phyloP scores from a whole-genome alignment of 2,329 filamentous ascomycete species.

The Diaporthe australafricana region DNA sequence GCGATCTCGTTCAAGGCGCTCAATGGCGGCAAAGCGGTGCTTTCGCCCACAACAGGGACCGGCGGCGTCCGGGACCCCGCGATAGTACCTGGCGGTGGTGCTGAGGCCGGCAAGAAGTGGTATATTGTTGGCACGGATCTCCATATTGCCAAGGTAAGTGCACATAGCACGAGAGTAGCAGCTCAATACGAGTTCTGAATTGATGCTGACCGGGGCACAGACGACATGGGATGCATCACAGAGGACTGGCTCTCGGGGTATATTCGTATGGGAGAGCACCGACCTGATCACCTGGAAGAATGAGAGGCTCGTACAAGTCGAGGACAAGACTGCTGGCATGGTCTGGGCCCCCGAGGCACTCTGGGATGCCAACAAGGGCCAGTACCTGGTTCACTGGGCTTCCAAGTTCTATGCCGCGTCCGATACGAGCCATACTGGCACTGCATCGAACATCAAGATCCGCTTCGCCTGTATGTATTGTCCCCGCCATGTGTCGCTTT shows the following conservation, averaged over 20 bases:
- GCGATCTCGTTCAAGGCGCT: constrained; percentile 59
- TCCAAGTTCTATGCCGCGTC: constrained; percentile 60
- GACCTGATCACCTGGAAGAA: constrained; percentile 62
- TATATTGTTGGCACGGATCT: constrained; percentile 67
- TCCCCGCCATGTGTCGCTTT: neutral
- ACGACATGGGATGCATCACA: constrained; percentile 65
- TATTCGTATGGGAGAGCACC: constrained; percentile 67
- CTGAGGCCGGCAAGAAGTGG: constrained; percentile 62
- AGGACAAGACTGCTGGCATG: constrained; percentile 66
- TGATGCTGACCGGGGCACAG: constrained; percentile 44
- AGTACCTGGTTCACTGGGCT: constrained; percentile 61
- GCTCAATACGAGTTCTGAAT: no score
- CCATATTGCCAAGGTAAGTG: constrained; percentile 59
- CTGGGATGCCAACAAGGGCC: constrained; percentile 58
- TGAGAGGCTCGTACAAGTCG: constrained; percentile 61
- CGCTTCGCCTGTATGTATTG: constrained; percentile 56
- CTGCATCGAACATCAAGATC: constrained; percentile 57
- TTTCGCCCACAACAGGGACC: constrained; percentile 62
- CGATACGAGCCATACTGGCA: constrained; percentile 61
- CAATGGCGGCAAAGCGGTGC: constrained; percentile 60
- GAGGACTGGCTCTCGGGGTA: constrained; percentile 61
- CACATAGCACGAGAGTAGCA: no score
- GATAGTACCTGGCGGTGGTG: constrained; percentile 59
- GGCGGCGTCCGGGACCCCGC: constrained; percentile 64
- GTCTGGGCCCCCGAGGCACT: constrained; percentile 69